These are phyloP conservation scores for Globisporangium irregulare DNA, from an alignment of 352 stramenopile genomes.

Conservation along the genomic window DNA sequence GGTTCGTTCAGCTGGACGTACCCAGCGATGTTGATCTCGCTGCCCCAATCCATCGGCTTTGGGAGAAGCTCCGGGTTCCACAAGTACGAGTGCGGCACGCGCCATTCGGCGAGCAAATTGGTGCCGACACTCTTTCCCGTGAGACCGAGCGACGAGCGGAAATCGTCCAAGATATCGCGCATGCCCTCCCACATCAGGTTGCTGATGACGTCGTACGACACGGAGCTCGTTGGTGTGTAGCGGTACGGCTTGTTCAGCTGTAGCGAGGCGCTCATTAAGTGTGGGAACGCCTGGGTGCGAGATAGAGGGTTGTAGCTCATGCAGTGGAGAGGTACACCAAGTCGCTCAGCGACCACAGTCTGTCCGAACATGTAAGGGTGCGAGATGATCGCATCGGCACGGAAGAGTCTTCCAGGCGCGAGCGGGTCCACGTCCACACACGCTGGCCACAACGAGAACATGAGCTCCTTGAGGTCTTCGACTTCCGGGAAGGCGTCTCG, in stretches of 20 bases:
- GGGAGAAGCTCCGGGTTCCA: slow-evolving; percentile 57
- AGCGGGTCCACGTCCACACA: slow-evolving; percentile 47
- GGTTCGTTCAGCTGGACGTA: slow-evolving; percentile 41
- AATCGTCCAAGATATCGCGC: slow-evolving; percentile 50
- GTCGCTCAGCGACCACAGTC: slow-evolving; percentile 56
- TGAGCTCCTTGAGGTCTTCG: slow-evolving; percentile 47
- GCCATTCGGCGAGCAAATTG: slow-evolving; percentile 51
- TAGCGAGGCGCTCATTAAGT: slow-evolving; percentile 34
- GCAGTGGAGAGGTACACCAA: slow-evolving; percentile 73
- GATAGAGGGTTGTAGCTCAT: slow-evolving; percentile 50
- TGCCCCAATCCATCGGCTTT: slow-evolving; percentile 63
- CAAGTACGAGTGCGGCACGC: slow-evolving; percentile 67
- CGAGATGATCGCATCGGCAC: slow-evolving; percentile 67
- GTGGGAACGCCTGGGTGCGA: slow-evolving; percentile 54
- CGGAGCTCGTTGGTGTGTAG: slow-evolving; percentile 44
- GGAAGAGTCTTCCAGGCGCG: slow-evolving; percentile 42
- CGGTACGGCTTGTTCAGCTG: slow-evolving; percentile 40
- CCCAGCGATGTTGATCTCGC: slow-evolving; percentile 51
- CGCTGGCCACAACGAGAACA: slow-evolving; percentile 61
- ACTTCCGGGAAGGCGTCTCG: slow-evolving; percentile 39
- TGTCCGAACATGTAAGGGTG: slow-evolving; percentile 67
- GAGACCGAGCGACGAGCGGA: slow-evolving; percentile 50
- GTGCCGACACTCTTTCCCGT: slow-evolving; percentile 33
- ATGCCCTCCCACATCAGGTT: slow-evolving; percentile 48
- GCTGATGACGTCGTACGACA: slow-evolving; percentile 51